phyloP scores from a whole-genome alignment of 306 rosid genomes.

The Erythrophleum fordii region DNA sequence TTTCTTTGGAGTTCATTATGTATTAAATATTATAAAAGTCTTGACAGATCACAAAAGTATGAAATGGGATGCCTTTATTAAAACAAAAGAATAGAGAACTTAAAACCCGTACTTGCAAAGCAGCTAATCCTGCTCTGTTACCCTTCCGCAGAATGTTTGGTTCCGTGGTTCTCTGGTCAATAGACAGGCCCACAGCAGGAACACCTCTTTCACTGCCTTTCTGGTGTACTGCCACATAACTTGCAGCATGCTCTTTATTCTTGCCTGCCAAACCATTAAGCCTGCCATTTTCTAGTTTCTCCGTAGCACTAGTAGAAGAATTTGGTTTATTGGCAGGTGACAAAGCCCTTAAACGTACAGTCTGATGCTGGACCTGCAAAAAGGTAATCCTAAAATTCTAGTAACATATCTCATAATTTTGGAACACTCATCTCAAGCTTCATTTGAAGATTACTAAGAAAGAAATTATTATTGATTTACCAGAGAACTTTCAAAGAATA shows the following conservation, averaged over 20 bases:
- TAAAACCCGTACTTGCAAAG: conserved; percentile 42
- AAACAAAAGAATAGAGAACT: conserved; percentile 1
- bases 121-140: conserved; percentile 38
- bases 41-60: neutral
- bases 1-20: conserved; percentile 13
- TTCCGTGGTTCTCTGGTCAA: conserved; percentile 41
- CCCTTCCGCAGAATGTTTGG: conserved; percentile 34
- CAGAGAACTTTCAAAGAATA: neutral
- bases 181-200: conserved; percentile 34
- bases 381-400: conserved; percentile 32
- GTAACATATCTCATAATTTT: conserved; percentile 16
- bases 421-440: neutral
- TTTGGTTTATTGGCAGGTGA: conserved; percentile 40
- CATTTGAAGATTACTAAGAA: conserved; percentile 6
- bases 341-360: conserved; percentile 46
- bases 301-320: conserved; percentile 40
- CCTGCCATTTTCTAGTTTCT: conserved; percentile 41
- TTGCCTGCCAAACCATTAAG: conserved; percentile 37
- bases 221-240: conserved; percentile 35
- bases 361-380: conserved; percentile 48
- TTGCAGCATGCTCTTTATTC: conserved; percentile 60
- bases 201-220: conserved; percentile 53
- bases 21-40: conserved; percentile 17
- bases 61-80: conserved; percentile 1
- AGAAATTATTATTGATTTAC: conserved; percentile 14